Evolutionary conservation across 768 basidiomycete genomes (phyloP).

Genomic region (Lactarius trivialis): DNA sequence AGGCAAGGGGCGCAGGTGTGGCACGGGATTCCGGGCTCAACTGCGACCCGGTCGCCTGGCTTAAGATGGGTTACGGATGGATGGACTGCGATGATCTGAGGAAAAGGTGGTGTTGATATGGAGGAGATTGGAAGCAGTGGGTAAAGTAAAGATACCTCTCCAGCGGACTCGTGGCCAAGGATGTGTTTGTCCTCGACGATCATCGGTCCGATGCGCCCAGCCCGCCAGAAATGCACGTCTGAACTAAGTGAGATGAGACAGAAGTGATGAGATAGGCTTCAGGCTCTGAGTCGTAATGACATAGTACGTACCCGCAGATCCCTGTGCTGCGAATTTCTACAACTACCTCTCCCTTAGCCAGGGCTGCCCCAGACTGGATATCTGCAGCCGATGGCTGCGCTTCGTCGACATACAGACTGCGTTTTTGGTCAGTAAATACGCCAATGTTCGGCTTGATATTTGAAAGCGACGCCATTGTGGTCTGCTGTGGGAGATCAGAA

Average conservation of each 20-base stretch:
- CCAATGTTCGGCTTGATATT: conserved; percentile 22
- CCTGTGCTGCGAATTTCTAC: conserved; percentile 63
- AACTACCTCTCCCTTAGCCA: conserved; percentile 48
- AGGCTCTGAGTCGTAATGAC: no score
- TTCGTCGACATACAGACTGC: conserved; percentile 26
- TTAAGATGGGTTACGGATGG: conserved; percentile 9
- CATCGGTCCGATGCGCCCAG: conserved; percentile 64
- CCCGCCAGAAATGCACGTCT: conserved; percentile 70
- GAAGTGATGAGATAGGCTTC: not conserved
- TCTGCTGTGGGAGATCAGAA: conserved; percentile 29
- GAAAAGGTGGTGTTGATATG: not conserved
- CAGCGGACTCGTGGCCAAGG: conserved; percentile 53
- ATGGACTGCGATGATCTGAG: conserved; percentile 10
- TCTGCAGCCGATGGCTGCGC: conserved; percentile 26
- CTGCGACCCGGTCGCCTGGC: conserved; percentile 58
- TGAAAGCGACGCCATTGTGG: not conserved
- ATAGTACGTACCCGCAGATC: conserved; percentile 51
- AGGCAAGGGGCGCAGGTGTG: conserved; percentile 58
- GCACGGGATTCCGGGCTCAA: conserved; percentile 65
- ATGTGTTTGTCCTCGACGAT: conserved; percentile 52
- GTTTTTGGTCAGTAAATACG: conserved; percentile 22
- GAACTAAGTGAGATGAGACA: conserved; percentile 39
- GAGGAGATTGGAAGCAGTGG: no score
- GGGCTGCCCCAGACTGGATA: conserved; percentile 9
- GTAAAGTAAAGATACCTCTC: no score